Conservation (phyloP, 2,329 filamentous ascomycete species). For the Pseudocercospora crystallina region DNA sequence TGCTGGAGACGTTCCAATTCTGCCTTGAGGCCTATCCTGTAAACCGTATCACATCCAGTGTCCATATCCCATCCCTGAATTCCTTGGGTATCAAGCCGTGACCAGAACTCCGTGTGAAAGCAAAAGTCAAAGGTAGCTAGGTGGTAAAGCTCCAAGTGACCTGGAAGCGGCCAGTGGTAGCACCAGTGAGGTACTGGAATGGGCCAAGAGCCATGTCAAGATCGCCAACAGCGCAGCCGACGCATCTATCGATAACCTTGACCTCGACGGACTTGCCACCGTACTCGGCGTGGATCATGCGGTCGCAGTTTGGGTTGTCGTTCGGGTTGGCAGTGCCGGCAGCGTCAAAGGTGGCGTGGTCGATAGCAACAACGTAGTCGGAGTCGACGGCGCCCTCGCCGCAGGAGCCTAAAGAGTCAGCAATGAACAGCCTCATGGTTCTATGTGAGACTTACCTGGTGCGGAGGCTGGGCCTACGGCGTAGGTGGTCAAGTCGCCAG, state of each 20-base stretch:
- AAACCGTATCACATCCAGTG: too few species aligned
- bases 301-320: slow-evolving; percentile 66
- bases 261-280: slow-evolving; percentile 57
- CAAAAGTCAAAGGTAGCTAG: too few species aligned
- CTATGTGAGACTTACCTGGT: slow-evolving; percentile 58
- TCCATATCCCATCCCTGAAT: background rate
- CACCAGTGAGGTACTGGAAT: slow-evolving; percentile 11
- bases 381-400: slow-evolving; percentile 4
- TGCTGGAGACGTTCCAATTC: too few species aligned
- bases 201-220: slow-evolving; percentile 30
- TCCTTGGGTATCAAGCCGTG: background rate
- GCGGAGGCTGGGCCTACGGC: too few species aligned
- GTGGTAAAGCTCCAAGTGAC: background rate
- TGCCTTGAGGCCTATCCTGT: too few species aligned
- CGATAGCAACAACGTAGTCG: slow-evolving; percentile 13
- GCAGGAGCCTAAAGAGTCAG: slow-evolving; percentile 40
- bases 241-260: slow-evolving; percentile 68
- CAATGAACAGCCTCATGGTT: slow-evolving; percentile 56
- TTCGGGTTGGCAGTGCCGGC: slow-evolving; percentile 51
- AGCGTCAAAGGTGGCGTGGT: slow-evolving; percentile 62
- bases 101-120: background rate
- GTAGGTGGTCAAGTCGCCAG: too few species aligned
- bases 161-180: background rate
- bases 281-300: slow-evolving; percentile 60
- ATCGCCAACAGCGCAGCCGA: slow-evolving; percentile 48